A percentile compares a stretch with the other conserved stretches of the same genome.
Evolutionary conservation across 768 basidiomycete genomes (phyloP).

Genomic region (Hygrophorus pudorinus): DNA sequence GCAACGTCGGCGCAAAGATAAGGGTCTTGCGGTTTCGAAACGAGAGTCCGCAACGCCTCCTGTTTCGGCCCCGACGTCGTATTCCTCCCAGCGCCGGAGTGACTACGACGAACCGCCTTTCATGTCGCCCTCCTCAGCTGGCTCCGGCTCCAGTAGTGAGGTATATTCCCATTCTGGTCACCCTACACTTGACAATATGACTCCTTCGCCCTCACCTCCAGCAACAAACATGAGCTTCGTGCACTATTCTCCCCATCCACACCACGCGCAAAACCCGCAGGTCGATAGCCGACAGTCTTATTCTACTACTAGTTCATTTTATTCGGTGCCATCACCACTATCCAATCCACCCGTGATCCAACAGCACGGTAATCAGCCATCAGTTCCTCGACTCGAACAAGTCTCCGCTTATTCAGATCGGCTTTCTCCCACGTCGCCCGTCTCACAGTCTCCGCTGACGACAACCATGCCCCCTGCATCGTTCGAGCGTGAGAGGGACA

Average conservation of each 20-base stretch:
- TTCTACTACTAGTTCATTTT: conserved; percentile 28
- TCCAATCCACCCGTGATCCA: conserved; percentile 30
- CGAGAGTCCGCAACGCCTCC: conserved; percentile 35
- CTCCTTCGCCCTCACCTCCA: conserved; percentile 64
- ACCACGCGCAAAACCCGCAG: conserved; percentile 1
- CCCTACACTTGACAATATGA: conserved; percentile 25
- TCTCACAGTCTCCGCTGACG: conserved; percentile 29
- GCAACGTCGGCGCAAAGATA: conserved; percentile 61
- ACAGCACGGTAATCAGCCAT: conserved; percentile 18
- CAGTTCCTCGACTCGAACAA: conserved; percentile 25
- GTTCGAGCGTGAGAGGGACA: conserved; percentile 48
- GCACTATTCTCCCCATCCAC: conserved; percentile 37
- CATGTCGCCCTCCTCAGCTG: conserved; percentile 34
- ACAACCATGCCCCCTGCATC: conserved; percentile 31
- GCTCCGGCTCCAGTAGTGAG: conserved; percentile 50
- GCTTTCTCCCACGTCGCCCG: conserved; percentile 32
- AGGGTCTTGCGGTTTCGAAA: conserved; percentile 26
- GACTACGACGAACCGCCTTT: conserved; percentile 37
- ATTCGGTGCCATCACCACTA: conserved; percentile 43
- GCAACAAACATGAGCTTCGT: conserved; percentile 44
- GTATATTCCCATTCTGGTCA: conserved; percentile 39
- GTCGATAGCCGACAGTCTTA: conserved; percentile 23
- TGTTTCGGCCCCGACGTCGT: conserved; percentile 26
- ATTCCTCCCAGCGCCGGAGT: conserved; percentile 37
- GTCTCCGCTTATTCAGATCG: conserved; percentile 25